Evolutionary conservation across 1,284 basidiomycete species (phyloP), one percentile per base, ranked within the genome.

Genomic region (Naganishia cerealis): DNA sequence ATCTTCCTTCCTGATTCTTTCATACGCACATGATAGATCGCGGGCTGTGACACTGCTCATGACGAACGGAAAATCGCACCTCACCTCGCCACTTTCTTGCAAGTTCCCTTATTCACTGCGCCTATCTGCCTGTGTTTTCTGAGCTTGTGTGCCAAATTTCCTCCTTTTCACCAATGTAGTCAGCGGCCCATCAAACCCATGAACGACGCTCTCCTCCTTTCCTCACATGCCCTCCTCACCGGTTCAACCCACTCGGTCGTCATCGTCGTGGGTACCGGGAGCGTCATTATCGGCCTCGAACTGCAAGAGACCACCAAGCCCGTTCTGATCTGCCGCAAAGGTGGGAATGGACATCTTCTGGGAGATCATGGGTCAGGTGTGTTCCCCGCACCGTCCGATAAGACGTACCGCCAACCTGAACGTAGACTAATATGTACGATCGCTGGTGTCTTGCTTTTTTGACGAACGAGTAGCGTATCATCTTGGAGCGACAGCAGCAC

Each of bases 221-320:
- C 75, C 33, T 76, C 75, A 1, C 71, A 73, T 9, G 69, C 77
- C 12, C 67, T 78, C 16, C 69, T 67, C 1, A 59, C 72, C 53
- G 53, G 70, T 12, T 70, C 63, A 1, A 86, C 88, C 3, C 77
- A 76, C 76, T 74, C 76, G 0, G 63, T 78, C 21, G 75, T 75
- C 12, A 73, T 78, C 15, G 76, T 78, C 26, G 75, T 75, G 6
- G 77, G 77, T 1, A 78, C 77, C 2, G 77, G 77, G 1, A 73
- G 71, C 9, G 72, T 78, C 8, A 73, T 74, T 0, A 70, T 78
- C 33, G 74, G 67, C 0, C 61, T 63, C 38, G 61, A 63, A 38
- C 18, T 63, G 15, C 61, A 50, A 3, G 5, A 24, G 2, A 29
- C 24, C 7, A 54, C 36, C 38, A 52, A 42, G 26, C 61, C 61